Base-by-base conservation (phyloP, 805 yeast genomes). In the Grigorovia humatica region DNA sequence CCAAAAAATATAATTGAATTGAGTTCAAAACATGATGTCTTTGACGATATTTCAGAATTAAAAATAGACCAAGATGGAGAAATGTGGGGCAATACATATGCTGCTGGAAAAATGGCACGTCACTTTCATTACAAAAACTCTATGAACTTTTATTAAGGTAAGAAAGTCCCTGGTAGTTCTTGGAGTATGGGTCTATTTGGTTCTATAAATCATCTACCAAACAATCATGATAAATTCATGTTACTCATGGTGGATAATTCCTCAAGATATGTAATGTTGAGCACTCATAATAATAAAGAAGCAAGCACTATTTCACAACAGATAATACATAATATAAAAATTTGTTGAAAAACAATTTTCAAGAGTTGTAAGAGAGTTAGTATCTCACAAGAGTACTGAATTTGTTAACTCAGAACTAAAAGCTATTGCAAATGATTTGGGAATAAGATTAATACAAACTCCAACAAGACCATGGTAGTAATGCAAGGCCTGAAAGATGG, bases 221-320 rank as follows among this genome's bases (percentile, higher is more conserved):
- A 18, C 15, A 27, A 40, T 13, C 17, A 38, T 6, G 43, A 43
- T 7, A 44, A 32, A 15, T 51, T 51, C 29, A 13, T 53, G 41
- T 19, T 48, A 9, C 1, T 53, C 9, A 53, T 53, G 55, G 49
- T 53, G 11, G 54, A 51, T 46, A 53, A 30, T 48, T 48, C 48
- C 7, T 48, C 55, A 5, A 32, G 51, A 35, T 51, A 42, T 38
- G 40, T 40, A n/a, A 43, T 53, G 7, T 17, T 9, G 1, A 44
- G 47, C 2, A 46, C 49, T 13, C 55, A 53, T 35, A n/a, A 18
- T 6, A 4, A 13, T 11, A 48, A 50, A 40, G 18, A 42, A 19
- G 17, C 43, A 27, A 20, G 13, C 1, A 29, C 20, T 6, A 49
- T 52, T n/a, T 6, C 17, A n/a, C 8, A 18, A 9, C 54, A 49